Percentiles rank a stretch among this genome's conserved stretches.
Conservation (phyloP, 2,329 filamentous ascomycete species). For the Nannizziopsis barbatae region DNA sequence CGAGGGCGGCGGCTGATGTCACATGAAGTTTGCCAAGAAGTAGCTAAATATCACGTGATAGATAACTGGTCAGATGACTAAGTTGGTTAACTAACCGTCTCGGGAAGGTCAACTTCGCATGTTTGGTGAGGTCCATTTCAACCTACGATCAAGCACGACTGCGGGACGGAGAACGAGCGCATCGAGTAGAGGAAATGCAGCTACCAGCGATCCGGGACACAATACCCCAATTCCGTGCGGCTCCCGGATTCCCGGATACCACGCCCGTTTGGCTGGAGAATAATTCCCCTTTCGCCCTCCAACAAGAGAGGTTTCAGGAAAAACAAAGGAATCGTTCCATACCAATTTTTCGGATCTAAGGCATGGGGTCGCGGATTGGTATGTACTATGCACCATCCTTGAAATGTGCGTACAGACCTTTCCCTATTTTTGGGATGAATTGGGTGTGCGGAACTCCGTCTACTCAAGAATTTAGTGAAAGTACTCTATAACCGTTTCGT, state of each 20-base stretch:
- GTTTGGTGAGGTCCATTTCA: background rate
- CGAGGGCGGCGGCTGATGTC: too few species aligned
- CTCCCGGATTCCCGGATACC: too few species aligned
- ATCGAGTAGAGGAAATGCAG: background rate
- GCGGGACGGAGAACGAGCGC: background rate
- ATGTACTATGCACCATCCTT: background rate
- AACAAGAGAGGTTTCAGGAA: too few species aligned
- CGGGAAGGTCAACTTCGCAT: background rate
- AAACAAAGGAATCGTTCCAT: background rate
- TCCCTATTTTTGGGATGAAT: background rate
- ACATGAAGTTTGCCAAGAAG: too few species aligned
- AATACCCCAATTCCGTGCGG: too few species aligned
- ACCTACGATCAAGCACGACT: background rate
- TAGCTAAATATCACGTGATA: too few species aligned
- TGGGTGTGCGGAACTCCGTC: background rate
- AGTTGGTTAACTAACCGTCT: background rate
- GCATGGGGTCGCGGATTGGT: background rate
- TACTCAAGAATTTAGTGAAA: background rate
- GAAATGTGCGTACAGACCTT: background rate
- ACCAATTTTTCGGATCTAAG: background rate
- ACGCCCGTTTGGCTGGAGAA: background rate
- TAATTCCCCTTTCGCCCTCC: background rate
- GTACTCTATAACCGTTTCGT: too few species aligned
- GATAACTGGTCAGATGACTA: too few species aligned
- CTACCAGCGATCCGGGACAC: background rate